Conservation (phyloP, 1,284 basidiomycete genomes). For the Trametes sp. region DNA sequence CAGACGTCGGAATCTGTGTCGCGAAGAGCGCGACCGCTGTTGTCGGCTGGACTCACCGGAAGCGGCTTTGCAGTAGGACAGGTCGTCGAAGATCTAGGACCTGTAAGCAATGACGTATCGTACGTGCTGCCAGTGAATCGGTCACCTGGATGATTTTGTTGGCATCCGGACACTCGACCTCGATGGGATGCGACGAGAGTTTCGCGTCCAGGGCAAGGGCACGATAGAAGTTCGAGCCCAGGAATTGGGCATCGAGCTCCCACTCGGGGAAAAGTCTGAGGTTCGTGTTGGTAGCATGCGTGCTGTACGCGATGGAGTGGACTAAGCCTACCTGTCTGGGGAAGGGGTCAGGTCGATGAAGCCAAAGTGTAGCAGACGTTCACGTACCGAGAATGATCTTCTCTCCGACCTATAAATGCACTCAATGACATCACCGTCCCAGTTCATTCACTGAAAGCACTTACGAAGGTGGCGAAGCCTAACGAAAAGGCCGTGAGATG, state of each 20-base stretch:
- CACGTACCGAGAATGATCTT: constrained; percentile 82
- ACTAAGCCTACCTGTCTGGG: constrained; percentile 3
- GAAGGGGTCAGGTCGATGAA: neutral
- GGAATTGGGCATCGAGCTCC: constrained; percentile 75
- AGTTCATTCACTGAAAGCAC: no score
- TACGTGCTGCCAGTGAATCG: neutral
- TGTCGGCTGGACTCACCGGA: constrained; percentile 54
- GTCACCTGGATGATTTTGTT: constrained; percentile 79
- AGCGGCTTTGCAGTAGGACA: constrained; percentile 90
- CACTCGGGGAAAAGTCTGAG: constrained; percentile 77
- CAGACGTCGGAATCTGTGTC: neutral
- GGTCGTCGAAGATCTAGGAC: constrained; percentile 80
- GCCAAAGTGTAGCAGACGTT: neutral
- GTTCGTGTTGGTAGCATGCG: neutral
- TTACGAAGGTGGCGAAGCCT: constrained; percentile 78
- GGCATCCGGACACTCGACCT: constrained; percentile 90
- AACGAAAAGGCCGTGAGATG: neutral
- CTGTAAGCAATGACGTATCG: no score
- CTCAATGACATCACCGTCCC: no score
- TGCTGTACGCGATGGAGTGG: neutral
- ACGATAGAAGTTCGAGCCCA: constrained; percentile 71
- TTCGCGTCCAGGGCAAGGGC: constrained; percentile 89
- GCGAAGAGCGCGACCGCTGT: neutral
- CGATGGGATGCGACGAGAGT: constrained; percentile 92
- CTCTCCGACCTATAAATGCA: constrained; percentile 76